Base-by-base conservation (phyloP, 176 grass and related monocot genomes). In the Musa itinerans region DNA sequence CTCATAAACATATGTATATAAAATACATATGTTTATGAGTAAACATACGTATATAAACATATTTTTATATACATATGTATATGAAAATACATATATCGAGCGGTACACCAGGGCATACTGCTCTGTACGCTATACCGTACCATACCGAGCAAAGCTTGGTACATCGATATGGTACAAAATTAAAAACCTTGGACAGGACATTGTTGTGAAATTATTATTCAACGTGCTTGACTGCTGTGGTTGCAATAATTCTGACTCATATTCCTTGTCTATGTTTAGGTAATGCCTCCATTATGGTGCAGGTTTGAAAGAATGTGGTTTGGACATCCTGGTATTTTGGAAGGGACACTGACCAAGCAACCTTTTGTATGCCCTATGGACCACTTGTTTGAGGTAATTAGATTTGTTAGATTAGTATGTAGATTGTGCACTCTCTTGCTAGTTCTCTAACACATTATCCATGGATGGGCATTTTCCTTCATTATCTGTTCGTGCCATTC, bases 361-460 rank as follows among this genome's bases (percentile, higher is more conserved):
- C 95, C 95, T 84, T 99, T 99, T 87, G 76, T 99, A n/a, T 99
- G 95, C 68, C 90, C 95, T 43, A 94, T 94, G 95, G 95, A 99
- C 76, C 95, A 99, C 85, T 76, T 99, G 69, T 94, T 99, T 84
- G 88, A 99, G 95, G 95, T 99, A 84, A 2, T 29, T 29, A 74
- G 10, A 65, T 25, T n/a, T 63, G 25, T 74, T 50, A 65, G 73
- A 34, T n/a, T 10, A 43, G 13, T 51, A 15, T 68, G 20, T 2
- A 50, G 2, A 8, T 20, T 1, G 12, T 10, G 2, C 34, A 9
- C 17, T 51, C 8, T 51, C 34, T 43, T 43, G 2, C 16, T 71
- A 17, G 1, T 52, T n/a, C 25, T n/a, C 16, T 9, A 69, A 69
- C 7, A 19, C 8, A 50, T 15, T 34, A 26, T 25, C 17, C 67